A percentile compares a stretch with the other conserved stretches of the same genome.
Evolutionary conservation across 75 land plant genomes (phyloP).

Genomic region (Selaginella moellendorffii): DNA sequence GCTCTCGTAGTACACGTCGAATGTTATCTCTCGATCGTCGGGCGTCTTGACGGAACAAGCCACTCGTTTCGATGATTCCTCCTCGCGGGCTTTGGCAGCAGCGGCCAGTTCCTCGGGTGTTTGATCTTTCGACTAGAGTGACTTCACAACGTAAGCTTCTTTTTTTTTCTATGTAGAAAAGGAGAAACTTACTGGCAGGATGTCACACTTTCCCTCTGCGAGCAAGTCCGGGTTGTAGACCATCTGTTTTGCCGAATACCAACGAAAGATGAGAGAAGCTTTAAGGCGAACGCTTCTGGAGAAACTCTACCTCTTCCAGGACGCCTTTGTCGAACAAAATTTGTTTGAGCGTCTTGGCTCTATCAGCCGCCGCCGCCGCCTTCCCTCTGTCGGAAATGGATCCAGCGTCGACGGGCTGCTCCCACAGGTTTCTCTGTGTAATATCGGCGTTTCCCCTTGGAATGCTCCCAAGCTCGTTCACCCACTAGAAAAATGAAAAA

Average conservation of each 20-base stretch:
- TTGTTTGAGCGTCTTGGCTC: conserved; percentile 26
- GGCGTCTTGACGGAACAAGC: conserved; percentile 14
- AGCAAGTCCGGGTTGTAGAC: conserved; percentile 26
- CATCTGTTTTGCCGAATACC: no score
- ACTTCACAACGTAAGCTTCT: neutral
- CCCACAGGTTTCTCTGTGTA: conserved; percentile 25
- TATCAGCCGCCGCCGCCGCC: conserved; percentile 27
- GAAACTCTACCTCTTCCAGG: no score
- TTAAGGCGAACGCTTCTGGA: no score
- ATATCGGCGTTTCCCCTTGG: conserved; percentile 29
- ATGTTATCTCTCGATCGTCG: conserved; percentile 18
- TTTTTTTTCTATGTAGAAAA: neutral
- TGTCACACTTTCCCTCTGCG: conserved; percentile 32
- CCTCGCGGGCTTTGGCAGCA: conserved; percentile 14
- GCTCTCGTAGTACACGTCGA: conserved; percentile 25
- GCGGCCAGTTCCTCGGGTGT: conserved; percentile 9
- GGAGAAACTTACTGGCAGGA: conserved; percentile 23
- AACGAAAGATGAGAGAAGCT: no score
- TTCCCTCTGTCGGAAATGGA: conserved; percentile 37
- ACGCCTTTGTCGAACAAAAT: conserved; percentile 29
- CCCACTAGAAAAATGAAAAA: conserved; percentile 17
- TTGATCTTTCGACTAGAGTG: neutral
- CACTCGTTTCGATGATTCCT: conserved; percentile 19
- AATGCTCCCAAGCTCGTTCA: conserved; percentile 23
- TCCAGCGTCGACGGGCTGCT: conserved; percentile 28